phyloP scores from a whole-genome alignment of 176 grass and related monocot species.

The Musa troglodytarum region DNA sequence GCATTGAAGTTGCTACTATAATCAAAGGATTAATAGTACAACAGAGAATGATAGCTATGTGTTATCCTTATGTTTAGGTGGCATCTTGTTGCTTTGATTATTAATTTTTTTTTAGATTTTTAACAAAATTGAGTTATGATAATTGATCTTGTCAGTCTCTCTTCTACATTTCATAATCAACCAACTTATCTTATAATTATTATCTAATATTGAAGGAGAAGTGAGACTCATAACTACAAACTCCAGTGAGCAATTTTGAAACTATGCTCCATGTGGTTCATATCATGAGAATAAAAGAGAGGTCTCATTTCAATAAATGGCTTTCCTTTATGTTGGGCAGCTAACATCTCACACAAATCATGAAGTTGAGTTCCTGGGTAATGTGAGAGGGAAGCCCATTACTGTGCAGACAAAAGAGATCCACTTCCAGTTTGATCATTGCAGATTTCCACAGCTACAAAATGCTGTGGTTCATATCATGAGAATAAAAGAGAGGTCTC shows the following conservation, averaged over 20 bases:
- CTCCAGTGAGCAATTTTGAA: not conserved
- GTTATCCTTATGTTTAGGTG: no score
- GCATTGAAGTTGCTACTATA: no score
- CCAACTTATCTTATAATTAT: no score
- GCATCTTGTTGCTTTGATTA: no score
- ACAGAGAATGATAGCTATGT: no score
- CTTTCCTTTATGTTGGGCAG: not conserved
- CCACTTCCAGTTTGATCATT: not conserved
- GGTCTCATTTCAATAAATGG: not conserved
- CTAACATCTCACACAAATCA: conserved; percentile 10
- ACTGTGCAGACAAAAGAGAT: conserved; percentile 57
- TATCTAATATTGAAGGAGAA: not conserved
- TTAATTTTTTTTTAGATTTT: no score
- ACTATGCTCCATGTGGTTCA: not conserved
- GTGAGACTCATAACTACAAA: not conserved
- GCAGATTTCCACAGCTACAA: conserved; percentile 66
- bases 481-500: not conserved
- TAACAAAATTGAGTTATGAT: no score
- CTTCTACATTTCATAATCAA: no score
- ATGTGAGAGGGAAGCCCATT: conserved; percentile 37
- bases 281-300: not conserved
- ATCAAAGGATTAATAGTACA: no score
- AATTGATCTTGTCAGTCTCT: no score
- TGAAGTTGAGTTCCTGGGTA: conserved; percentile 67
- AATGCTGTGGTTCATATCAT: conserved; percentile 40